These are phyloP conservation scores for Alternaria ethzedia DNA, from an alignment of 2,329 filamentous ascomycete genomes.

Conservation along the genomic window DNA sequence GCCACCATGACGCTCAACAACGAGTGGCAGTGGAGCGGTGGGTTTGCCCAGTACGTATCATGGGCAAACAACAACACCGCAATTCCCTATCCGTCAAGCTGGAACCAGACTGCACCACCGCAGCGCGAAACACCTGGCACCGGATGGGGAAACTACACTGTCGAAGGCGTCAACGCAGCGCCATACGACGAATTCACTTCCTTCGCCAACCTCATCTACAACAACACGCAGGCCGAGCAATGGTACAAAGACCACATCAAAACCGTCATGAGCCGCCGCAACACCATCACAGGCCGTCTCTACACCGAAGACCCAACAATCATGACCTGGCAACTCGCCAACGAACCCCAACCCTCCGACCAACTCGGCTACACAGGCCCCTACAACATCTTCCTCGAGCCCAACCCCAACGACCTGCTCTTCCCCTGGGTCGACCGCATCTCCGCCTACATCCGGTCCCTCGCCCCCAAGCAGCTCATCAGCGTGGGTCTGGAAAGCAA, in stretches of 20 bases:
- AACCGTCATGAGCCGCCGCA: constrained; percentile 45
- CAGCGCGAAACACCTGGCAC: constrained; percentile 43
- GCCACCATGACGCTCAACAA: constrained; percentile 51
- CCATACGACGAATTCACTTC: constrained; percentile 37
- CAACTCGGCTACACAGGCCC: constrained; percentile 34
- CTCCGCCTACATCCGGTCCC: constrained; percentile 45
- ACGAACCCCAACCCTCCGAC: constrained; percentile 46
- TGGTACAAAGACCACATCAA: constrained; percentile 49
- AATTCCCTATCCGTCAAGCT: constrained; percentile 48
- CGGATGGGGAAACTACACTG: constrained; percentile 51
- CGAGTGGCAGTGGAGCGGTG: constrained; percentile 51
- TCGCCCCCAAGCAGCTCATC: constrained; percentile 48
- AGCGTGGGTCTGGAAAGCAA: constrained; percentile 50
- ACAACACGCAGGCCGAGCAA: constrained; percentile 39
- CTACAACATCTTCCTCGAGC: constrained; percentile 32
- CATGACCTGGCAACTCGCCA: constrained; percentile 52
- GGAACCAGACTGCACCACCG: constrained; percentile 48
- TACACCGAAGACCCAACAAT: constrained; percentile 49
- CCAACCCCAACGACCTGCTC: constrained; percentile 42
- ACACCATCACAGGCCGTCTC: constrained; percentile 45
- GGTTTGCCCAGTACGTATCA: constrained; percentile 48
- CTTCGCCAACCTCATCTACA: constrained; percentile 48
- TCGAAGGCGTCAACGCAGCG: constrained; percentile 41
- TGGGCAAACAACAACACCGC: constrained; percentile 46
- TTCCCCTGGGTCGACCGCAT: constrained; percentile 48